Base-by-base conservation (phyloP, 2,329 filamentous ascomycete genomes). In the Fusarium verrucosum region DNA sequence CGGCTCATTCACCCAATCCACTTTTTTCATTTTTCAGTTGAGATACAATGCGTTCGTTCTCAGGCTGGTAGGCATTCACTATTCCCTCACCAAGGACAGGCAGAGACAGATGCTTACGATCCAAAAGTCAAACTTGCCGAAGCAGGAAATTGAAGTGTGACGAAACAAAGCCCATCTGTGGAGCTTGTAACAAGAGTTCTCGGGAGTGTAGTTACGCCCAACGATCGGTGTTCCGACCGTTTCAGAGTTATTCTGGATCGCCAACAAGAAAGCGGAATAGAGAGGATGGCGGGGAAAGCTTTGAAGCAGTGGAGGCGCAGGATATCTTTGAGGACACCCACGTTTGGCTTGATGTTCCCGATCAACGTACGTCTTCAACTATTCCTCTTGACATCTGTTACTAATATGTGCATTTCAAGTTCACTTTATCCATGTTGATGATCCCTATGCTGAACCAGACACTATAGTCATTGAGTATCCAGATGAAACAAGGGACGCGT, bases 131-230 rank as follows among this genome's bases (percentile, higher is more conserved):
- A 11, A 71, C 68, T 2, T 71, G 69, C 19, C 58, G 68, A 55
- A 55, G 36, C 16, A 61, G 72, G 10, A 73, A 73, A 16, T 4
- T 73, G 4, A 74, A 73, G 32, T 73, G 72, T 7, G 66, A 73
- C 32, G 69, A 74, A 25, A 36, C 16, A 1, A 70, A 65, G 5
- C 72, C 72, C 0, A 16, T 55, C 1, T 73, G 71, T 19, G 62
- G 68, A 10, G 58, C 57, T 3, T 72, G 70, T 17, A 23, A 26
- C 9, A 71, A 66, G 16, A 53, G 65, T 13, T 56, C 43, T 1
- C 50, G 69, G 7, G 16, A 35, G 1, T 71, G 69, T 14, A 58
- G 38, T 23, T 71, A 71, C 10, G 36, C 43, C 8, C 51, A 57
- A 16, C 54, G 64, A 35, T 66, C 61, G 2, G 25, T 68, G 1